phyloP scores from a whole-genome alignment of 2,329 filamentous ascomycete species.

The Claviceps fusiformis region DNA sequence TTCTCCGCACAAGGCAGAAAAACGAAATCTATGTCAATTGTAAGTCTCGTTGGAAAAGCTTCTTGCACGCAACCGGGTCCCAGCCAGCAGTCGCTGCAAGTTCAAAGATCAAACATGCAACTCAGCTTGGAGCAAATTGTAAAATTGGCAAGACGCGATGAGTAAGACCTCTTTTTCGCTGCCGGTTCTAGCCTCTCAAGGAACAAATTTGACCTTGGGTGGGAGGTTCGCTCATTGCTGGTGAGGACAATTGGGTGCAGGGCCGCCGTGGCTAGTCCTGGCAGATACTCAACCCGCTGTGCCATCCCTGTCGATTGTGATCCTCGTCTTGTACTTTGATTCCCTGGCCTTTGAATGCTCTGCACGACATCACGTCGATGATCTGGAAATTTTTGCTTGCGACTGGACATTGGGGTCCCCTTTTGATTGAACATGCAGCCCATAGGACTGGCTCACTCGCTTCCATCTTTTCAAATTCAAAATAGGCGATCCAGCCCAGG shows the following conservation, averaged over 20 bases:
- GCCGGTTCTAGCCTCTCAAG: too few relatives aligned
- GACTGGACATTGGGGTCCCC: background rate
- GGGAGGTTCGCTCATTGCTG: background rate
- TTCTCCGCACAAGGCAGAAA: conserved; percentile 2
- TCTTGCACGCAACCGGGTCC: background rate
- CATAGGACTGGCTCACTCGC: background rate
- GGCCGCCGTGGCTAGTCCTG: background rate
- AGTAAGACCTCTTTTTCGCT: background rate
- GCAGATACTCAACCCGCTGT: background rate
- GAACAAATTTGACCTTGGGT: too few relatives aligned
- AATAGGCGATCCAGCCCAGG: too few relatives aligned
- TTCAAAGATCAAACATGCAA: conserved; percentile 1
- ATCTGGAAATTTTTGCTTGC: background rate
- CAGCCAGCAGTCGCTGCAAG: background rate
- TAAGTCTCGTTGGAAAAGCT: too few relatives aligned
- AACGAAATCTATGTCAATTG: background rate
- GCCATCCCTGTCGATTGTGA: background rate
- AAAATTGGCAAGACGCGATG: background rate
- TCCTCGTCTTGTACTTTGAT: background rate
- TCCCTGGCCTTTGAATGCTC: background rate
- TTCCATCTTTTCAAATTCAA: too few relatives aligned
- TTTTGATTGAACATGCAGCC: background rate
- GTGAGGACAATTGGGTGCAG: background rate
- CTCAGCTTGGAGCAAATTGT: background rate
- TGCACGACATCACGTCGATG: background rate